Conservation (phyloP, 139 green algal species). For the Volvox africanus region DNA sequence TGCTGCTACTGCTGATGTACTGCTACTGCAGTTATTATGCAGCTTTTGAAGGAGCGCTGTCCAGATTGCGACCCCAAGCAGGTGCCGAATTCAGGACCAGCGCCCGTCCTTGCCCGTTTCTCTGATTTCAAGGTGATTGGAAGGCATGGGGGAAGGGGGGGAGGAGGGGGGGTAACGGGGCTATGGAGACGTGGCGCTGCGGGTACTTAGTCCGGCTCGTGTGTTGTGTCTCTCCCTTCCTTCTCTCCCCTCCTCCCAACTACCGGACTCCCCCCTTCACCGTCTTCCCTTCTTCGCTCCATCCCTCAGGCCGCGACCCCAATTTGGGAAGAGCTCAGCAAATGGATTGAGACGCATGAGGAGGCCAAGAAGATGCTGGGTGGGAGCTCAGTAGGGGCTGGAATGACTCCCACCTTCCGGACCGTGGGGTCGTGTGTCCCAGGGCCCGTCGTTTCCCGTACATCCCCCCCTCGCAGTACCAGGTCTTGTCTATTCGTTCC, state of each 20-base stretch:
- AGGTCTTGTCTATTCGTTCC: too few species aligned
- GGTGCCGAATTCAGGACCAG: constrained; percentile 73
- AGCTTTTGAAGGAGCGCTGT: constrained; percentile 58
- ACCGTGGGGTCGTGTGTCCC: too few species aligned
- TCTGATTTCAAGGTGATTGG: constrained; percentile 58
- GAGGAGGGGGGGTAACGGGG: too few species aligned
- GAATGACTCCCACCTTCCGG: too few species aligned
- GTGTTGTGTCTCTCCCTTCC: too few species aligned
- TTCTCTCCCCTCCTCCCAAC: neutral
- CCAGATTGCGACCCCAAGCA: constrained; percentile 46
- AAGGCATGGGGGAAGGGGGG: neutral
- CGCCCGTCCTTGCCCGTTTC: constrained; percentile 78
- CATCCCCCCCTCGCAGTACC: too few species aligned
- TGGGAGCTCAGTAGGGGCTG: constrained; percentile 52
- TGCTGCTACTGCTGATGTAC: neutral
- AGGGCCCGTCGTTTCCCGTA: too few species aligned
- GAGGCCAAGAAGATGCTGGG: constrained; percentile 84
- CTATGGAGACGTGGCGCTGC: too few species aligned
- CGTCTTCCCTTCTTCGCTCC: neutral
- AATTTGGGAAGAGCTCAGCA: constrained; percentile 86
- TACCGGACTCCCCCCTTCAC: neutral
- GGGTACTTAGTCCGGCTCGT: too few species aligned
- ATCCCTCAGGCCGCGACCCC: constrained; percentile 52
- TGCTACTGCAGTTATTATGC: constrained; percentile 28
- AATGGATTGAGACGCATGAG: constrained; percentile 88